A percentile compares a stretch with the other conserved stretches of the same genome.
Evolutionary conservation across 1,139 yeast genomes (phyloP).

Genomic region (Kurtzmaniella quercitrusa): DNA sequence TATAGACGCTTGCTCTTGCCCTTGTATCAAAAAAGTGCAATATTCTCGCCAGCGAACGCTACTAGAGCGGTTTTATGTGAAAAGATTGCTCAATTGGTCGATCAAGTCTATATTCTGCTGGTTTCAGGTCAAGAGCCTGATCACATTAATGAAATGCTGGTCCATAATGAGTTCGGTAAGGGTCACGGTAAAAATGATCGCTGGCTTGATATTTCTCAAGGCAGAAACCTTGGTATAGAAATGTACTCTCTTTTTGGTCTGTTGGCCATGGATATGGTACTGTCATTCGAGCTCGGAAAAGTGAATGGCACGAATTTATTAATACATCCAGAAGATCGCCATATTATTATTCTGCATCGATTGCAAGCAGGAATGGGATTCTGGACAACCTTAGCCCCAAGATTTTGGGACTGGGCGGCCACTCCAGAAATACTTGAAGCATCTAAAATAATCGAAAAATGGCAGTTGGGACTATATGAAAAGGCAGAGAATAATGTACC

Average conservation of each 20-base stretch:
- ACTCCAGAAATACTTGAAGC: slow-evolving; percentile 35
- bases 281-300: slow-evolving; percentile 57
- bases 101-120: slow-evolving; percentile 25
- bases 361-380: slow-evolving; percentile 63
- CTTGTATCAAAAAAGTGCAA: slow-evolving; percentile 47
- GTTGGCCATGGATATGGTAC: slow-evolving; percentile 71
- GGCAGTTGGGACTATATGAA: slow-evolving; percentile 47
- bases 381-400: slow-evolving; percentile 64
- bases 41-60: slow-evolving; percentile 28
- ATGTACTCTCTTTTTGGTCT: slow-evolving; percentile 61
- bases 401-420: slow-evolving; percentile 49
- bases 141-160: slow-evolving; percentile 27
- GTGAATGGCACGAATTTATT: slow-evolving; percentile 42
- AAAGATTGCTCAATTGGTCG: slow-evolving; percentile 23
- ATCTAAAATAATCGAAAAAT: slow-evolving; percentile 37
- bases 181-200: slow-evolving; percentile 22
- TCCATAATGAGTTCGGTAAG: slow-evolving; percentile 32
- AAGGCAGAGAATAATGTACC: slow-evolving; percentile 33
- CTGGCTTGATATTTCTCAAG: slow-evolving; percentile 27
- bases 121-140: slow-evolving; percentile 34
- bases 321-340: slow-evolving; percentile 31
- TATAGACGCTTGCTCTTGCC: slow-evolving; percentile 46
- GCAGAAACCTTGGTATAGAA: slow-evolving; percentile 40
- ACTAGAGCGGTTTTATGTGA: slow-evolving; percentile 23
- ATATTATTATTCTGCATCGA: slow-evolving; percentile 47